Base-by-base conservation (phyloP, 1,284 basidiomycete species). In the Uromyces viciae-fabae region DNA sequence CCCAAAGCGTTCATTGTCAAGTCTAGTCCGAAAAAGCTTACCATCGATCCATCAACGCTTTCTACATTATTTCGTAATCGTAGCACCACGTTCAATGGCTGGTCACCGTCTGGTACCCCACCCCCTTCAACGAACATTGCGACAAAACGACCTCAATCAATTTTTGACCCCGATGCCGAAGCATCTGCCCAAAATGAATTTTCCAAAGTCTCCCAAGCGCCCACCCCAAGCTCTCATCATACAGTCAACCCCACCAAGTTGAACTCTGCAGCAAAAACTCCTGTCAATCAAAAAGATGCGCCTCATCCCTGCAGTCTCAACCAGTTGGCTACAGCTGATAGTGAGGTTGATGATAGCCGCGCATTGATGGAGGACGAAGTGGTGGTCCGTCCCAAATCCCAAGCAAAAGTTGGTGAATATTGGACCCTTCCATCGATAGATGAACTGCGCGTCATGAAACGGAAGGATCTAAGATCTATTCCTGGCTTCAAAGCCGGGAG, bases 401-500 rank as follows among this genome's bases (percentile, higher is more conserved):
- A 74, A 31, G 78, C 78, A 22, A 90, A 92, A 84, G 90, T 93
- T 82, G 94, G 94, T 54, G 93, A 96, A 83, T 98, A 98, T 87
- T 97, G 91, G 89, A 90, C 92, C 81, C 91, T 91, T 82, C 95
- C 95, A 9, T 89, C 91, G 79, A 86, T 97, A 79, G 87, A 89
- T 40, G 90, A 89, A 69, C 89, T 98, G 81, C 90, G 91, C 84
- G 89, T 90, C 77, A 88, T 90, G 72, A 90, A 91, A 49, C 91
- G 91, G 83, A 90, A 92, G 82, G 90, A 94, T 83, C 88, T 99
- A 25, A 91, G 91, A 84, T 87, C 90, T 71, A 86, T 91, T 0
- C 84, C 86, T 64, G 90, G 91, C 84, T 91, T 99, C 83, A 89
- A 92, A 36, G 94, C 97, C 56, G 94, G 95, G 11, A 91, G 97